Evolutionary conservation across 1,284 basidiomycete genomes (phyloP).

Genomic region (Violaceomyces palustris): DNA sequence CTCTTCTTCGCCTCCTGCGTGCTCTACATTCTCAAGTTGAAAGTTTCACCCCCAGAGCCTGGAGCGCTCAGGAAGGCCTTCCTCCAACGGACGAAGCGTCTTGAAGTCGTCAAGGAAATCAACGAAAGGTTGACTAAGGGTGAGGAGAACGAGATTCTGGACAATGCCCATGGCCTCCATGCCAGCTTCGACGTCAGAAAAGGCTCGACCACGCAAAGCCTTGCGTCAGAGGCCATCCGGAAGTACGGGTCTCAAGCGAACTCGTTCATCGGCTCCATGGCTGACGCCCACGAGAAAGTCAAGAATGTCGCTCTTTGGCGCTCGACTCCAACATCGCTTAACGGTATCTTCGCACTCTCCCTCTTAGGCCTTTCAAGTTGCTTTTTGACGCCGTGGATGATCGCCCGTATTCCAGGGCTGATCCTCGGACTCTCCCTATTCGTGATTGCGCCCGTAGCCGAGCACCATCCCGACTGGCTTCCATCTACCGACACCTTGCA

Average conservation of each 20-base stretch:
- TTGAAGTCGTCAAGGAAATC: constrained; percentile 5
- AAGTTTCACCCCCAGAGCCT: constrained; percentile 1
- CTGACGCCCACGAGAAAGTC: constrained; percentile 21
- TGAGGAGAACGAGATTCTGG: background rate
- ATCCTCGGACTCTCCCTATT: constrained; percentile 22
- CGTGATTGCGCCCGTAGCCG: constrained; percentile 19
- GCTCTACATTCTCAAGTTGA: constrained; percentile 2
- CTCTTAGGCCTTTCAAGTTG: constrained; percentile 4
- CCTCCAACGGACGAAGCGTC: too few relatives aligned
- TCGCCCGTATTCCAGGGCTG: constrained; percentile 8
- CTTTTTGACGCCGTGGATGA: background rate
- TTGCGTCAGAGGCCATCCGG: constrained; percentile 7
- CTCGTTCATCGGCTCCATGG: constrained; percentile 9
- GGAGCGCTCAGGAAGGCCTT: too few relatives aligned
- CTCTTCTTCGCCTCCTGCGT: constrained; percentile 4
- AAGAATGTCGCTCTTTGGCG: constrained; percentile 21
- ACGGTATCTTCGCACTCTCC: constrained; percentile 6
- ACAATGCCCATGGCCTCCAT: constrained; percentile 2
- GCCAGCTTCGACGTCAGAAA: constrained; percentile 2
- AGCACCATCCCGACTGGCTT: constrained; percentile 26
- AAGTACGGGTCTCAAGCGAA: constrained; percentile 9
- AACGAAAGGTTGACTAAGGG: background rate
- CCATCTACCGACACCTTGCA: constrained; percentile 17
- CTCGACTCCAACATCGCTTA: constrained; percentile 18
- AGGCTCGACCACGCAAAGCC: background rate